Conservation (phyloP, 2,329 filamentous ascomycete species). For the Epichloe gansuensis region DNA sequence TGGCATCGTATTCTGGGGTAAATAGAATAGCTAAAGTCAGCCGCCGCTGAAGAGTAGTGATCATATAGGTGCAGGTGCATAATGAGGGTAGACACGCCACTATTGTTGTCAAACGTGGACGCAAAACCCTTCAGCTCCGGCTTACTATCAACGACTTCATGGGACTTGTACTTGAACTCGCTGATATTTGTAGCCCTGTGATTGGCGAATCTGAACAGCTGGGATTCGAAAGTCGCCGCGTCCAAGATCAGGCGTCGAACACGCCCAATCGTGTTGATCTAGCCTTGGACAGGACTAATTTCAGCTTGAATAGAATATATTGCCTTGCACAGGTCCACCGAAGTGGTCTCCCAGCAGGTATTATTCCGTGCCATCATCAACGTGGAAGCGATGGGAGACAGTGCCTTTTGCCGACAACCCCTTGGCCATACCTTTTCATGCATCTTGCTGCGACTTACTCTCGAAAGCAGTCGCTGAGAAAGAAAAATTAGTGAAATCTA, state of each 20-base stretch:
- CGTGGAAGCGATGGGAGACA: conserved; percentile 51
- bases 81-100: conserved; percentile 45
- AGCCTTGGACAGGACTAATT: conserved; percentile 31
- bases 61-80: conserved; percentile 45
- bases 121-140: conserved; percentile 42
- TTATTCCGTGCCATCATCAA: conserved; percentile 39
- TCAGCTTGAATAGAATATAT: conserved; percentile 27
- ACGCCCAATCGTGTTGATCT: conserved; percentile 37
- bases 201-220: conserved; percentile 46
- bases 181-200: conserved; percentile 46
- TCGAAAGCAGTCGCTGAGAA: too few relatives aligned
- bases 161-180: conserved; percentile 43
- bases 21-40: conserved; percentile 48
- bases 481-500: too few relatives aligned
- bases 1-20: conserved; percentile 47
- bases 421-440: too few relatives aligned
- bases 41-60: conserved; percentile 42
- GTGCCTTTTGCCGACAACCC: conserved; percentile 9
- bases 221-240: conserved; percentile 50
- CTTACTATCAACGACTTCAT: conserved; percentile 43
- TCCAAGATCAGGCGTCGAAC: conserved; percentile 47
- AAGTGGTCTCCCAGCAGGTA: conserved; percentile 51
- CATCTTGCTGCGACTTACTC: too few relatives aligned
- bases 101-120: conserved; percentile 41
- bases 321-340: conserved; percentile 41